These are phyloP conservation scores for Scedosporium apiospermum DNA, from an alignment of 2,329 filamentous ascomycete genomes.

Conservation along the genomic window DNA sequence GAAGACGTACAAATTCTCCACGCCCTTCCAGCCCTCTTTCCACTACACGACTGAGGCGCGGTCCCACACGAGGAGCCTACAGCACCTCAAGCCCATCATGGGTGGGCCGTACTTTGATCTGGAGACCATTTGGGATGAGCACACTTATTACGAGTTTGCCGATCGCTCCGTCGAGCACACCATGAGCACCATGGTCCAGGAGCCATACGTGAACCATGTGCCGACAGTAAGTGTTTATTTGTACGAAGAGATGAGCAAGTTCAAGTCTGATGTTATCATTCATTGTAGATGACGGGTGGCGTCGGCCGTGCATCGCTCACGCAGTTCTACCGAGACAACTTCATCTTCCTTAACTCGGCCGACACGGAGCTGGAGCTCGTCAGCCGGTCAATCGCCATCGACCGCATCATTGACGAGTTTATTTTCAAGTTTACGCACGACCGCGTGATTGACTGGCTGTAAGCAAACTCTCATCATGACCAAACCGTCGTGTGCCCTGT, in stretches of 20 bases:
- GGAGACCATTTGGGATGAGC: slow-evolving; percentile 71
- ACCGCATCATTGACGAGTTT: slow-evolving; percentile 65
- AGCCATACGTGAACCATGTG: slow-evolving; percentile 72
- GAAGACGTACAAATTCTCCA: too few relatives aligned
- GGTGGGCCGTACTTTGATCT: slow-evolving; percentile 62
- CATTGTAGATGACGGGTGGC: slow-evolving; percentile 50
- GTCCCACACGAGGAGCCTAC: slow-evolving; percentile 55
- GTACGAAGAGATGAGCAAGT: not conserved
- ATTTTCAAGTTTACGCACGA: slow-evolving; percentile 57
- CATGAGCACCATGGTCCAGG: slow-evolving; percentile 70
- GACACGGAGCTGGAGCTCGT: slow-evolving; percentile 61
- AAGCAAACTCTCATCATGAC: slow-evolving; percentile 18
- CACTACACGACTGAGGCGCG: slow-evolving; percentile 45
- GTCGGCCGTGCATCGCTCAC: slow-evolving; percentile 55
- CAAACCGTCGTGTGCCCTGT: too few relatives aligned
- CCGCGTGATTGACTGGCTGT: slow-evolving; percentile 58
- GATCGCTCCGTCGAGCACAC: slow-evolving; percentile 60
- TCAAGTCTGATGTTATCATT: not conserved
- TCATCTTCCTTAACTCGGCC: slow-evolving; percentile 63
- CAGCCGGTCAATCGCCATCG: slow-evolving; percentile 61
- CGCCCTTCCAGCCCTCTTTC: slow-evolving; percentile 40
- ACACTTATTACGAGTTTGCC: slow-evolving; percentile 62
- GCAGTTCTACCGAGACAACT: slow-evolving; percentile 62
- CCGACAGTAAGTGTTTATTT: slow-evolving; percentile 43
- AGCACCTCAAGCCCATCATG: slow-evolving; percentile 54